These are phyloP conservation scores for Suillus placidus DNA, from an alignment of 768 basidiomycete species.

Conservation along the genomic window DNA sequence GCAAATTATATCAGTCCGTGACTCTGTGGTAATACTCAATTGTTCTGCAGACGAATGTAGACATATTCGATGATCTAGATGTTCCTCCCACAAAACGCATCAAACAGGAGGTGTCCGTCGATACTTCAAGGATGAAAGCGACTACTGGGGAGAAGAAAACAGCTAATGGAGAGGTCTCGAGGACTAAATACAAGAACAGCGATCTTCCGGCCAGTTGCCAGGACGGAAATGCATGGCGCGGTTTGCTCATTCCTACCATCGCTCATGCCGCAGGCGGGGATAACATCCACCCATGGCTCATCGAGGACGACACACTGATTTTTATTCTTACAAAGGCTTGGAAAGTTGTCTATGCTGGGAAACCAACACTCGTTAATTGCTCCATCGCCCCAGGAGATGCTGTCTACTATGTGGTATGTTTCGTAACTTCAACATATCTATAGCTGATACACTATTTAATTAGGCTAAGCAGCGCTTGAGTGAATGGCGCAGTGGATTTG, in stretches of 20 bases:
- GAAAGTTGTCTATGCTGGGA: neutral
- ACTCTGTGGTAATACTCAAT: too few relatives aligned
- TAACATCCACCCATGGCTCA: neutral
- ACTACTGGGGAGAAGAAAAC: neutral
- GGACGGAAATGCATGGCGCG: neutral
- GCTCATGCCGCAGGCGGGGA: neutral
- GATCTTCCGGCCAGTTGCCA: neutral
- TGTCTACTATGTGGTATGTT: neutral
- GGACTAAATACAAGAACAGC: neutral
- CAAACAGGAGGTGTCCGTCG: neutral
- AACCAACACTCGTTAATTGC: neutral
- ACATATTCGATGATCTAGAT: neutral
- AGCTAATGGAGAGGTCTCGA: neutral
- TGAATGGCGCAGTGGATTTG: constrained; percentile 6
- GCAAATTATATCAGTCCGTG: too few relatives aligned
- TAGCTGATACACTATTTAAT: neutral
- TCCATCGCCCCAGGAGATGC: neutral
- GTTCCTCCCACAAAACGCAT: neutral
- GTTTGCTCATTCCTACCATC: neutral
- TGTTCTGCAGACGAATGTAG: neutral
- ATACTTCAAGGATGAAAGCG: neutral
- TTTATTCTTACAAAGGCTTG: neutral
- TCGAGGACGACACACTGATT: neutral
- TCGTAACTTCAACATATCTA: neutral
- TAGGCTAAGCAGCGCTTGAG: constrained; percentile 5